Percentiles rank a stretch among this genome's conserved stretches.
Evolutionary conservation across 2,329 filamentous ascomycete genomes (phyloP).

Genomic region (Colletotrichum musae): DNA sequence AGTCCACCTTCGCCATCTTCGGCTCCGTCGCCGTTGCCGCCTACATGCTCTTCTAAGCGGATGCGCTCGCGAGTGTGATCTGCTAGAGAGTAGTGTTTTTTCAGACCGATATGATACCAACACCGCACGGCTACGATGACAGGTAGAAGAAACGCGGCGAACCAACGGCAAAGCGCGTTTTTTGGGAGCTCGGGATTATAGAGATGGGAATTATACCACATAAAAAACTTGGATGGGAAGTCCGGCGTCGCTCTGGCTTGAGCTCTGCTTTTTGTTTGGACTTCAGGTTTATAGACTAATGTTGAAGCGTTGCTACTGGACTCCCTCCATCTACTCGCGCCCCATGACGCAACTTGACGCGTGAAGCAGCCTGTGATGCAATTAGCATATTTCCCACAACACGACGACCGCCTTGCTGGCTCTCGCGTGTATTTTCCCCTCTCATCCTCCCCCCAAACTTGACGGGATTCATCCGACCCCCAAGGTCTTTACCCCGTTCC

Average conservation of each 20-base stretch:
- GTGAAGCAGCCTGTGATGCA: not conserved
- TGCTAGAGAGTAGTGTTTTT: constrained; percentile 20
- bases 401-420: too few relatives aligned
- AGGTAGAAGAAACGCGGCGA: constrained; percentile 20
- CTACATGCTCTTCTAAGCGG: constrained; percentile 40
- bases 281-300: constrained; percentile 37
- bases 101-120: constrained; percentile 40
- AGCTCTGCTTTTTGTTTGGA: constrained; percentile 2
- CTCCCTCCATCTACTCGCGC: constrained; percentile 36
- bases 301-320: constrained; percentile 41
- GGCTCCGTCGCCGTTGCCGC: constrained; percentile 38
- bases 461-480: not conserved
- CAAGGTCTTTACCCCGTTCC: constrained; percentile 7
- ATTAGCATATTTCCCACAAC: too few relatives aligned
- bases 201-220: constrained; percentile 25
- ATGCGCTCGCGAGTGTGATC: constrained; percentile 21
- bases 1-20: constrained; percentile 40
- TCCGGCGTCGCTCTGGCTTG: constrained; percentile 32
- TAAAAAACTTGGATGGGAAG: constrained; percentile 37
- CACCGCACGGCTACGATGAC: constrained; percentile 31
- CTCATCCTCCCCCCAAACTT: too few relatives aligned
- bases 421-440: not conserved
- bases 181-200: not conserved
- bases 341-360: not conserved
- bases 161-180: constrained; percentile 21